Percentiles rank a stretch among this genome's conserved stretches.
Conservation (phyloP, 2,329 filamentous ascomycete species). For the Tolypocladium capitatum region DNA sequence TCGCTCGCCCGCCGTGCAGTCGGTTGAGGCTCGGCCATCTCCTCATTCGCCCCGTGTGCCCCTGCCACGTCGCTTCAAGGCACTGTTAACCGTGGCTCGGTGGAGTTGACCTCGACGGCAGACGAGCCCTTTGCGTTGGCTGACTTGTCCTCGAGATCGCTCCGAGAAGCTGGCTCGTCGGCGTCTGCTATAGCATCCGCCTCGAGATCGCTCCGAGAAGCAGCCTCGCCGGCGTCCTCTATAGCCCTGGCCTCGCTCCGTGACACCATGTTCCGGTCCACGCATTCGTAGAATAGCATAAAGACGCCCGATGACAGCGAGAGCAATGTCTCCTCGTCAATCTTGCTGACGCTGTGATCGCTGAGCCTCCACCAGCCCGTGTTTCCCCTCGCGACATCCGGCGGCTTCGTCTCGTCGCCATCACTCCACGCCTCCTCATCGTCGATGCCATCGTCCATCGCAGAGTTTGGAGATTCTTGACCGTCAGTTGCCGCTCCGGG, state of each 20-base stretch:
- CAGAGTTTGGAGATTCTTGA: not conserved
- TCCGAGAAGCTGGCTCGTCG: not conserved
- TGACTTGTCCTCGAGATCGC: not conserved
- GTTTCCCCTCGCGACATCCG: constrained; percentile 7
- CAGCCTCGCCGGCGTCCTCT: constrained; percentile 6
- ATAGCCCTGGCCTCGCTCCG: constrained; percentile 14
- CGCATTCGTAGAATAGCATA: constrained; percentile 90
- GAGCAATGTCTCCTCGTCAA: constrained; percentile 61
- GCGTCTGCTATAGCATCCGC: constrained; percentile 10
- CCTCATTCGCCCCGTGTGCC: not conserved
- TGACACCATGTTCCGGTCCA: constrained; percentile 39
- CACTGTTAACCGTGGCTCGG: no score
- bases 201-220: constrained; percentile 4
- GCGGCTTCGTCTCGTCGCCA: constrained; percentile 1
- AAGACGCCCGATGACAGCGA: constrained; percentile 67
- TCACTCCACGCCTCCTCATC: constrained; percentile 4
- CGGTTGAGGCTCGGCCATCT: not conserved
- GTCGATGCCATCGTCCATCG: constrained; percentile 1
- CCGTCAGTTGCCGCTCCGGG: not conserved
- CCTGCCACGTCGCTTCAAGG: no score
- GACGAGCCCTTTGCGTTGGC: not conserved
- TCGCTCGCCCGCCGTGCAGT: not conserved
- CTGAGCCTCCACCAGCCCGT: constrained; percentile 82
- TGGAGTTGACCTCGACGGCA: not conserved
- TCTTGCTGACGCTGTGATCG: constrained; percentile 68